Conservation (phyloP, 2,329 filamentous ascomycete species). For the Thermothelomyces thermophilus region DNA sequence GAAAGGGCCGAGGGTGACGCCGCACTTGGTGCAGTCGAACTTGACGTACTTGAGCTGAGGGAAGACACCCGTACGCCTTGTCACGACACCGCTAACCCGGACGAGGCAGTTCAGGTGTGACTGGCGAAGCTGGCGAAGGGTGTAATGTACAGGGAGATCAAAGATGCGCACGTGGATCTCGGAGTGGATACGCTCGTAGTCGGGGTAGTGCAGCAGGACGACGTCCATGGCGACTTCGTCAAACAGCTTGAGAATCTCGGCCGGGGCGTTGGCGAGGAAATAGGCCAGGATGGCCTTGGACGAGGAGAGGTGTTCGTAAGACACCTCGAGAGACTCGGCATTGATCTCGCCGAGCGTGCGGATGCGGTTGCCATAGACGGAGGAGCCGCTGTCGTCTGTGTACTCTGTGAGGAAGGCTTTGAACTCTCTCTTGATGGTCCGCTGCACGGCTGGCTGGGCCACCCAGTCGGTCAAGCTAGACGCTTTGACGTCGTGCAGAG, state of each 20-base stretch:
- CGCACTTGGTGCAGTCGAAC: conserved; percentile 93
- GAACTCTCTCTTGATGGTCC: conserved; percentile 93
- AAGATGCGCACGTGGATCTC: conserved; percentile 98
- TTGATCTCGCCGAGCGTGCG: conserved; percentile 95
- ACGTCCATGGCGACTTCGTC: conserved; percentile 96
- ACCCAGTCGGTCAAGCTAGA: conserved; percentile 94
- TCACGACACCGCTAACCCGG: conserved; percentile 90
- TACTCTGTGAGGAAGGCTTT: conserved; percentile 96
- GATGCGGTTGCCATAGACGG: conserved; percentile 91
- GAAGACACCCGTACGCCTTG: conserved; percentile 88
- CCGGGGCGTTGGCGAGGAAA: conserved; percentile 89
- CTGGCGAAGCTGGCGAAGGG: conserved; percentile 88
- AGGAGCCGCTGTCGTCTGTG: conserved; percentile 79
- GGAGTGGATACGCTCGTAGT: conserved; percentile 94
- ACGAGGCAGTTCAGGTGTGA: conserved; percentile 94
- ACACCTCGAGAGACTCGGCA: conserved; percentile 91
- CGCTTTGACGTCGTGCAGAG: conserved; percentile 86
- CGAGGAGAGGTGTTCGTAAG: conserved; percentile 83
- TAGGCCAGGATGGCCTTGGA: conserved; percentile 92
- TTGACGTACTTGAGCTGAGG: conserved; percentile 98
- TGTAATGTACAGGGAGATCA: conserved; percentile 90
- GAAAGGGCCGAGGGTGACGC: conserved; percentile 86
- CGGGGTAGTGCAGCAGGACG: conserved; percentile 89
- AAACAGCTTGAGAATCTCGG: conserved; percentile 93
- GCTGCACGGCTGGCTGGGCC: conserved; percentile 78